Base-by-base conservation (phyloP, 129 eudicot species). In the Centrapalus pauciflorus region DNA sequence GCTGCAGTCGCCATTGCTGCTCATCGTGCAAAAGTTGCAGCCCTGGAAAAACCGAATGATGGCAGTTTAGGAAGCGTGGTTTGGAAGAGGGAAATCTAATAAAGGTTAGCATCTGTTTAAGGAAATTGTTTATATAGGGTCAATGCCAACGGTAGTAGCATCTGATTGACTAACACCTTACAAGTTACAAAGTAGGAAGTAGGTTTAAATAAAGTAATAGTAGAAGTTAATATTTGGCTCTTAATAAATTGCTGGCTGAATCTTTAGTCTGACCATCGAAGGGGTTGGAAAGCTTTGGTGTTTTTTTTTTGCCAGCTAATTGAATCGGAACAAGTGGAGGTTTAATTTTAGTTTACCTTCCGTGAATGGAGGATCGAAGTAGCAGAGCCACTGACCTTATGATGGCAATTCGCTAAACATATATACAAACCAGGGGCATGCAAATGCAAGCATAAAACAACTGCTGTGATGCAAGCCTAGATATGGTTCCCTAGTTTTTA, bases 11-110 rank as follows among this genome's bases (percentile, higher is more conserved):
- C 67, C 3, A 43, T 74, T 30, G 79, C 84, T 28, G 82, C 81
- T 50, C 76, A 76, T 59, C 70, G 87, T 57, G 87, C 93, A 3
- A 85, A 89, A 71, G 96, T 89, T 61, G 94, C 93, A 2, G 96
- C 96, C 0, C 38, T 89, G 55, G 89, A 80, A 81, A 73, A 77
- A 17, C 21, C 58, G 0, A 57, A 57, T 23, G 82, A 66, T 19
- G 74, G 76, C 40, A 72, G 66, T 64, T 43, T 67, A 11, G 69
- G 67, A 11, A 81, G 77, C 2, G 54, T 79, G 62, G 69, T 63
- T 23, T 80, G 89, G 96, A 80, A 80, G 72, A 73, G 72, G 73
- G 96, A 85, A 73, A 40, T 80, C 30, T 85, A 65, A 67, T 32
- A 9, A 48, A 64, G 41, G 35, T 14, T 56, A 54, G 67, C 33